Evolutionary conservation across 2,329 filamentous ascomycete species (phyloP).

Genomic region (Dactylellina parvicollis): DNA sequence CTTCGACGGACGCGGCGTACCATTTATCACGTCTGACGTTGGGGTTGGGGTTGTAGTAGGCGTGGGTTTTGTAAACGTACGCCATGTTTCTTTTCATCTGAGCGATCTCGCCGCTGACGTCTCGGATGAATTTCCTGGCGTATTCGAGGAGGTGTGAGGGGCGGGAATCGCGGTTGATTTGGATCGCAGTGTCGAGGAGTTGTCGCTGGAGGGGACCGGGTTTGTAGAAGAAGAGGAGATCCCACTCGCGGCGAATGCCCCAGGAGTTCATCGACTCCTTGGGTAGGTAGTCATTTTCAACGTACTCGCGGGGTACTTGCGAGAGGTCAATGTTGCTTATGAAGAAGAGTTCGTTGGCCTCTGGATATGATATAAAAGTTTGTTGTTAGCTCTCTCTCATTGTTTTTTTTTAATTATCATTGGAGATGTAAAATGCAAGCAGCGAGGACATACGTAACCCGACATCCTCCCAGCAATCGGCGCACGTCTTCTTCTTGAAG

Average conservation of each 20-base stretch:
- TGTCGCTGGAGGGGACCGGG: conserved; percentile 17
- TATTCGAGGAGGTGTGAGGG: not conserved
- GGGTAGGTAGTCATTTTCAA: not conserved
- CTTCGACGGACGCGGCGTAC: conserved; percentile 7
- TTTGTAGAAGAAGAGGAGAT: conserved; percentile 38
- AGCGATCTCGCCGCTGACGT: not conserved
- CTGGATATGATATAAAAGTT: conserved; percentile 4
- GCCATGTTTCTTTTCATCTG: conserved; percentile 23
- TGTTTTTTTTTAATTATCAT: not conserved
- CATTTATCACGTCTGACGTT: conserved; percentile 37
- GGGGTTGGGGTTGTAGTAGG: conserved; percentile 13
- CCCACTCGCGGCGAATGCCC: conserved; percentile 25
- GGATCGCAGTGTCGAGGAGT: not conserved
- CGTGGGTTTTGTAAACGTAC: conserved; percentile 17
- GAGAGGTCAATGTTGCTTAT: conserved; percentile 22
- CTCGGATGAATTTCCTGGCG: conserved; percentile 8
- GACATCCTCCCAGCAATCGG: conserved; percentile 51
- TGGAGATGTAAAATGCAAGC: not conserved
- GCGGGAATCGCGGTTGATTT: conserved; percentile 3
- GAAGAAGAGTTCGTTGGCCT: conserved; percentile 43
- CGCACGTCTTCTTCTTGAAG: conserved; percentile 47
- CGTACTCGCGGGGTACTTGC: conserved; percentile 23
- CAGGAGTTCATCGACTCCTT: not conserved
- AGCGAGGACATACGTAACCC: conserved; percentile 35
- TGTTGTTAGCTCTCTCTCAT: too few relatives aligned